Conservation (phyloP, 768 basidiomycete genomes). For the Crepidotus variabilis region DNA sequence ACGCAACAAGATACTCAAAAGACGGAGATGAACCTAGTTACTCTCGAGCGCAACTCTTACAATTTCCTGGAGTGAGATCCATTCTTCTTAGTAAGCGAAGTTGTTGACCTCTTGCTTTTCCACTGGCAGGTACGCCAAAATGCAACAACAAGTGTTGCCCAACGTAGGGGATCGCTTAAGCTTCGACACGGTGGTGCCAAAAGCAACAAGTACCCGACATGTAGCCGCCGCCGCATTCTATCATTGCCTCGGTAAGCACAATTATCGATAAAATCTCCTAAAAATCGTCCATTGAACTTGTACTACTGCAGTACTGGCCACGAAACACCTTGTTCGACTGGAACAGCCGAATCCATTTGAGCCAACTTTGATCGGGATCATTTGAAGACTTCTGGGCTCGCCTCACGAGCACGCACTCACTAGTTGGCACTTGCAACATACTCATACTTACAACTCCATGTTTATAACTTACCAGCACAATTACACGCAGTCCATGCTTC, state of each 20-base stretch:
- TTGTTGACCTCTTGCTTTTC: conserved; percentile 7
- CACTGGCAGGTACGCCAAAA: conserved; percentile 75
- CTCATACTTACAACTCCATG: no score
- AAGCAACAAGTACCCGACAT: conserved; percentile 61
- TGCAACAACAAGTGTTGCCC: conserved; percentile 65
- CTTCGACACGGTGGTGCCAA: conserved; percentile 68
- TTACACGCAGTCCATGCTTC: no score
- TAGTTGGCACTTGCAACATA: no score
- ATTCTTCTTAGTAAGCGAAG: not conserved
- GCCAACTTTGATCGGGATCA: conserved; percentile 27
- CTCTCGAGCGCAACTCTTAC: conserved; percentile 71
- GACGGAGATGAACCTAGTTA: conserved; percentile 51
- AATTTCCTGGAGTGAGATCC: conserved; percentile 73
- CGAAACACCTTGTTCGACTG: conserved; percentile 65
- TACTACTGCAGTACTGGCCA: conserved; percentile 57
- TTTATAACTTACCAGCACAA: not conserved
- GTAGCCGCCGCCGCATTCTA: conserved; percentile 83
- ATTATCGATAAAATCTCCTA: not conserved
- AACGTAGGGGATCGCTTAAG: conserved; percentile 39
- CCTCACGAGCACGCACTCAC: no score
- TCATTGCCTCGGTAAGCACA: conserved; percentile 70
- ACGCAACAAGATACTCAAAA: conserved; percentile 43
- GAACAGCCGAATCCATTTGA: conserved; percentile 62
- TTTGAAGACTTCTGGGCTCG: no score
- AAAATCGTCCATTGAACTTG: conserved; percentile 9